Conservation (phyloP, 164 flowering plant genomes). For the Cinnamomum chago region DNA sequence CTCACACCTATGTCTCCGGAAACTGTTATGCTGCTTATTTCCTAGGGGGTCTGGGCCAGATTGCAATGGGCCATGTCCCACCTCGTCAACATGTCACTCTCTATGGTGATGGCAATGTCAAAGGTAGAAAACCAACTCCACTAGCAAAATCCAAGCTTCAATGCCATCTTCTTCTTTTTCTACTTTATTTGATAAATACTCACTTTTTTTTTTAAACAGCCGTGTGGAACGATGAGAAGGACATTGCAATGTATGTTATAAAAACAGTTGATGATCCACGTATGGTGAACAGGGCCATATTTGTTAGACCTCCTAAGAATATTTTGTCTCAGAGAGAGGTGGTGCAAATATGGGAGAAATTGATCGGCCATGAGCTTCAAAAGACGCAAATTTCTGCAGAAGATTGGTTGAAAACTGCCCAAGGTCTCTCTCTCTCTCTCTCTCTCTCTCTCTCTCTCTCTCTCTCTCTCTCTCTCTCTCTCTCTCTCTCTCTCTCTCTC, state of each 20-base stretch:
- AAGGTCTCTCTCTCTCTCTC: constrained; percentile 2
- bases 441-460: too few relatives aligned
- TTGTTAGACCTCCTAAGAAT: neutral
- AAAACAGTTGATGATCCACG: constrained; percentile 4
- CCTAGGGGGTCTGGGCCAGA: constrained; percentile 3
- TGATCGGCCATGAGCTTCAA: constrained; percentile 5
- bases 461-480: too few relatives aligned
- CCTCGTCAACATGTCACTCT: neutral
- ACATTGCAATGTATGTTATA: constrained; percentile 3
- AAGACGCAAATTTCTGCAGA: neutral
- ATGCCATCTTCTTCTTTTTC: neutral
- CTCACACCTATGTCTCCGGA: constrained; percentile 8
- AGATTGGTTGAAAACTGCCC: constrained; percentile 4
- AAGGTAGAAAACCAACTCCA: neutral
- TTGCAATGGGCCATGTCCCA: neutral
- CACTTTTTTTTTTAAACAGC: neutral
- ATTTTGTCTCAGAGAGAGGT: constrained; percentile 6
- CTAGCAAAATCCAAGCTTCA: neutral
- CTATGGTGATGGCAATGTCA: constrained; percentile 8
- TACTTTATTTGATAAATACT: neutral
- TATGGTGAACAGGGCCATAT: neutral
- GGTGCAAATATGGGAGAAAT: constrained; percentile 7
- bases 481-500: constrained; percentile 5
- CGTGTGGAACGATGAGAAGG: constrained; percentile 7
- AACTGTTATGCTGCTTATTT: constrained; percentile 6